A percentile compares a stretch with the other conserved stretches of the same genome.
These are phyloP conservation scores for Talaromyces marneffei DNA, from an alignment of 2,329 filamentous ascomycete species.

Conservation along the genomic window DNA sequence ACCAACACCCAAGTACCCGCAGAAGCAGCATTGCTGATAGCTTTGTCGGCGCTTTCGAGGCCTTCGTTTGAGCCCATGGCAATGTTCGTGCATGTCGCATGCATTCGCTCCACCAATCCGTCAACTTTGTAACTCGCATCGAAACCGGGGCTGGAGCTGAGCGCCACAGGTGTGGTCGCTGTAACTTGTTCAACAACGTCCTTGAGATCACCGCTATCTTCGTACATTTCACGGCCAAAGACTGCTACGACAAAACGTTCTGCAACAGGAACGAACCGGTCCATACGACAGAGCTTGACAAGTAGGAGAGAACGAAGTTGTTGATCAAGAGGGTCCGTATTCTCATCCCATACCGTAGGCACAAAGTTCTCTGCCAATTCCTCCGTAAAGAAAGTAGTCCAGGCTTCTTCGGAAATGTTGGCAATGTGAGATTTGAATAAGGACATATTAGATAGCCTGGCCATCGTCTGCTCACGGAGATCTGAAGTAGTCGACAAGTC, in stretches of 20 bases:
- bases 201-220: constrained; percentile 77
- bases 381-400: constrained; percentile 77
- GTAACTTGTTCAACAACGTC: constrained; percentile 79
- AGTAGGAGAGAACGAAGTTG: constrained; percentile 78
- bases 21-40: constrained; percentile 85
- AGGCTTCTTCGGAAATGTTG: constrained; percentile 56
- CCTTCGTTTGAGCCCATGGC: constrained; percentile 99
- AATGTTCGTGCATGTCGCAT: constrained; percentile 85
- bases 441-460: constrained; percentile 61
- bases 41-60: constrained; percentile 86
- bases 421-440: constrained; percentile 69
- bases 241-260: constrained; percentile 84
- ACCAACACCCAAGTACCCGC: constrained; percentile 93
- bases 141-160: constrained; percentile 93
- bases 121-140: constrained; percentile 99
- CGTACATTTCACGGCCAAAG: constrained; percentile 76
- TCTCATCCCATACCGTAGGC: constrained; percentile 67
- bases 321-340: constrained; percentile 62
- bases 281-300: constrained; percentile 90
- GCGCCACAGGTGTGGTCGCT: constrained; percentile 76
- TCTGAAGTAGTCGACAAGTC: constrained; percentile 68
- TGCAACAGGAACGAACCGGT: constrained; percentile 86
- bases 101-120: constrained; percentile 77
- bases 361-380: constrained; percentile 82
- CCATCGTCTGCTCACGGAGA: constrained; percentile 62